Base-by-base conservation (phyloP, 352 stramenopile species). In the Peronosclerospora sorghi region DNA sequence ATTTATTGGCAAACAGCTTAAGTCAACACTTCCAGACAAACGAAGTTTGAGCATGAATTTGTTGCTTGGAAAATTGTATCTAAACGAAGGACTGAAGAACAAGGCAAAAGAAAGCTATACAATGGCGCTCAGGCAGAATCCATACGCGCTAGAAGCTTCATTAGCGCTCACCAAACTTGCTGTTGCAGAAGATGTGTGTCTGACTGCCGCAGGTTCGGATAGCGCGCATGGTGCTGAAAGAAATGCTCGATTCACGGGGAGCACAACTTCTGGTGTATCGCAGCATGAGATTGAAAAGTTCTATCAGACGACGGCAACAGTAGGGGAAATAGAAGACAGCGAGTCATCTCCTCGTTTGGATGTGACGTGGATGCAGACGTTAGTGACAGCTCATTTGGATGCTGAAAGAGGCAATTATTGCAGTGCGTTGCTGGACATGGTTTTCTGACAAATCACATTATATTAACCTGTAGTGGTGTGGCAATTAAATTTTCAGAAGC, bases 121-220 rank as follows among this genome's bases (percentile, higher is more conserved):
- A 12, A 30, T 37, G 36, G 79, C 73, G 8, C 51, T 91, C 12
- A 51, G 56, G 36, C 58, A 73, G 28, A 88, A 86, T 41, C 76
- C 79, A 23, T 91, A 88, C 34, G 79, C 79, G 14, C 41, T 91
- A 14, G 79, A 91, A 56, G 79, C 79, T n/a, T 62, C 70, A n/a
- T 29, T 91, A 41, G 72, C 69, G 8, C 62, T 88, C 2, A 64
- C 75, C 0, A 59, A 86, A 21, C 51, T 88, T n/a, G 48, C 64
- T 6, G 54, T 55, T 14, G 56, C 61, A 18, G 77, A 72, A 36
- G 65, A 77, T 49, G 49, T 54, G 5, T 53, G 53, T 1, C 54
- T 47, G 24, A 41, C 65, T 44, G 40, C 56, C 45, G 23, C 45
- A 43, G 46, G 55, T 20, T 51, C 43, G 8, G 24, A 58, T 53